Percentiles rank a stretch among this genome's conserved stretches.
Conservation (phyloP, 2,329 filamentous ascomycete species). For the Cordyceps javanica region DNA sequence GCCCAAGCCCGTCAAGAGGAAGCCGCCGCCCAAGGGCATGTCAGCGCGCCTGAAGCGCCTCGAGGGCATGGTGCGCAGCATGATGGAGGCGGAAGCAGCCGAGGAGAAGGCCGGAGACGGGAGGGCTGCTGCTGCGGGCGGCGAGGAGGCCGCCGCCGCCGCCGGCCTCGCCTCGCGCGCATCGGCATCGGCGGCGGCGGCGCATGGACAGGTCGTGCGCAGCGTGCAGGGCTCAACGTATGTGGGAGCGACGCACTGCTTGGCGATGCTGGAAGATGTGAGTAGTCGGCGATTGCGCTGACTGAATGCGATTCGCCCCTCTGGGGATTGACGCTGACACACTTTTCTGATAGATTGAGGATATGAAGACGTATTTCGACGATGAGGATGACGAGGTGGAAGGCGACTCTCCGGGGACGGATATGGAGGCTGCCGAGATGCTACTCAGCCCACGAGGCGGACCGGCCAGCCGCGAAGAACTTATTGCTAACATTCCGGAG, state of each 20-base stretch:
- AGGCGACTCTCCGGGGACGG: slow-evolving; percentile 26
- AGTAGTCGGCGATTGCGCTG: slow-evolving; percentile 20
- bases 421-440: slow-evolving; percentile 34
- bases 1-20: slow-evolving; percentile 36
- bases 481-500: slow-evolving; percentile 43
- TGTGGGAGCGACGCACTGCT: slow-evolving; percentile 54
- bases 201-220: slow-evolving; percentile 37
- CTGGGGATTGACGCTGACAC: slow-evolving; percentile 11
- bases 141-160: too few relatives aligned
- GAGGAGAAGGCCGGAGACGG: slow-evolving; percentile 4
- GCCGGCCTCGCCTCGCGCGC: too few relatives aligned
- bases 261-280: slow-evolving; percentile 55
- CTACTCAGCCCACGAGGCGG: slow-evolving; percentile 35
- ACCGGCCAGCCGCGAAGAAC: slow-evolving; percentile 37
- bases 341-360: slow-evolving; percentile 46
- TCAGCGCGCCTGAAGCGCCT: slow-evolving; percentile 48
- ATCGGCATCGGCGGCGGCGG: too few relatives aligned
- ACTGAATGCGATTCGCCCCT: neutral
- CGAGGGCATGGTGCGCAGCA: slow-evolving; percentile 51
- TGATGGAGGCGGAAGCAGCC: slow-evolving; percentile 42
- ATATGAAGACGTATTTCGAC: slow-evolving; percentile 52
- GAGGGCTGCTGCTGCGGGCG: slow-evolving; percentile 11
- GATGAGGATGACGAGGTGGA: slow-evolving; percentile 35
- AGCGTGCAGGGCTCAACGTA: slow-evolving; percentile 41
- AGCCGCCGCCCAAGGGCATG: slow-evolving; percentile 42